Conservation (phyloP, 169 alveolate species). For the Cryptosporidium viatorum region DNA sequence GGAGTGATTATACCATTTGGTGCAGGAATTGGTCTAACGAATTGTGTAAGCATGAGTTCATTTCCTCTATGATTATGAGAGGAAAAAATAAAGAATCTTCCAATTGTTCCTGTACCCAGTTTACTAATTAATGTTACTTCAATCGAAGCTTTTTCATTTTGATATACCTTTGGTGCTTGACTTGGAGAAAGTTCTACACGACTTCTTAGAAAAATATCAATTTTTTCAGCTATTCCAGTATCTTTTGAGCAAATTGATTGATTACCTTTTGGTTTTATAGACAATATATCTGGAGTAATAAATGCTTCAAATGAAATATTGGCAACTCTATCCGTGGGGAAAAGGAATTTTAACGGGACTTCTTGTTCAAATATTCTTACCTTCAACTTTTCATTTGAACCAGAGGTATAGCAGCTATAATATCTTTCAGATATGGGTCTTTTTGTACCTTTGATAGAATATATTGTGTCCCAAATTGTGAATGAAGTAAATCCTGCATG, state of each 20-base stretch:
- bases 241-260: constrained; percentile 18
- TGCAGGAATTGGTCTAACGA: constrained; percentile 76
- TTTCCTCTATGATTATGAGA: constrained; percentile 78
- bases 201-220: constrained; percentile 67
- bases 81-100: constrained; percentile 77
- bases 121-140: constrained; percentile 28
- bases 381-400: constrained; percentile 43
- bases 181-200: constrained; percentile 62
- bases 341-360: constrained; percentile 41
- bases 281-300: constrained; percentile 53
- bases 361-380: constrained; percentile 56
- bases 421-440: constrained; percentile 49
- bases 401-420: constrained; percentile 31
- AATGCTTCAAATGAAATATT: constrained; percentile 68
- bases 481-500: constrained; percentile 75
- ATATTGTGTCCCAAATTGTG: constrained; percentile 72
- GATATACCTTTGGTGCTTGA: constrained; percentile 63
- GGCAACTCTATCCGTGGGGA: constrained; percentile 73
- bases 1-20: constrained; percentile 76
- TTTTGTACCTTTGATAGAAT: constrained; percentile 48
- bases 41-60: constrained; percentile 75
- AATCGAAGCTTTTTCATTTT: constrained; percentile 13
- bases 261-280: constrained; percentile 25
- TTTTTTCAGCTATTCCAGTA: constrained; percentile 50
- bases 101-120: constrained; percentile 35